These are phyloP conservation scores for Viola pubescens DNA, from an alignment of 441 rosid species.

Conservation along the genomic window DNA sequence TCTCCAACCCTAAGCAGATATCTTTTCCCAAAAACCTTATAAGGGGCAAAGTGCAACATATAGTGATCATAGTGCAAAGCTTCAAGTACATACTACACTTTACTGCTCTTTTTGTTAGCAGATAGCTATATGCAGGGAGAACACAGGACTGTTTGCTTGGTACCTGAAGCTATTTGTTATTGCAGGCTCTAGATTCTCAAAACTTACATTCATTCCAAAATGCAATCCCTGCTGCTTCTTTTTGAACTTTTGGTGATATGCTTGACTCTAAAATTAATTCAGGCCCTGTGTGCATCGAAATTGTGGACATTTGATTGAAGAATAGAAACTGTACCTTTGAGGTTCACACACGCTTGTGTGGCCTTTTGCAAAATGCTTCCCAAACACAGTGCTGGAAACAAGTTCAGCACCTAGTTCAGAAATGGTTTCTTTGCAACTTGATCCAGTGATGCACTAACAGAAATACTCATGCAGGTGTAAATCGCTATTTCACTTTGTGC, in stretches of 20 bases:
- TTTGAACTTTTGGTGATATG: neutral
- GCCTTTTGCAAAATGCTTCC: neutral
- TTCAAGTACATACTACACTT: neutral
- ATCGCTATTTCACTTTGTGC: constrained; percentile 84
- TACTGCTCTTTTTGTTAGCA: neutral
- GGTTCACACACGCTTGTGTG: neutral
- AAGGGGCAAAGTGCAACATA: no score
- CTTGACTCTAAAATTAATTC: neutral
- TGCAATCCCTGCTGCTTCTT: neutral
- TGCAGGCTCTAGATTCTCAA: neutral
- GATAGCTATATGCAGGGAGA: neutral
- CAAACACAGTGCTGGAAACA: neutral
- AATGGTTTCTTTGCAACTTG: neutral
- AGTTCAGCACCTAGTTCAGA: constrained; percentile 1
- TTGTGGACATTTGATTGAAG: neutral
- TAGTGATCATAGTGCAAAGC: neutral
- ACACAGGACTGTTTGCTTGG: neutral
- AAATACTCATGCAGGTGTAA: constrained; percentile 56
- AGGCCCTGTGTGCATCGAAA: neutral
- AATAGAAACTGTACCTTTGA: neutral
- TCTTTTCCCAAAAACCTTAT: neutral
- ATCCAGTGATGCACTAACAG: constrained; percentile 16
- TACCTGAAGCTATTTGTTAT: neutral
- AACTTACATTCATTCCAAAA: neutral
- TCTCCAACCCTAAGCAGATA: neutral